A percentile compares a stretch with the other conserved stretches of the same genome.
Evolutionary conservation across 805 yeast genomes (phyloP).

Genomic region (Barnettozyma wickerhamii): DNA sequence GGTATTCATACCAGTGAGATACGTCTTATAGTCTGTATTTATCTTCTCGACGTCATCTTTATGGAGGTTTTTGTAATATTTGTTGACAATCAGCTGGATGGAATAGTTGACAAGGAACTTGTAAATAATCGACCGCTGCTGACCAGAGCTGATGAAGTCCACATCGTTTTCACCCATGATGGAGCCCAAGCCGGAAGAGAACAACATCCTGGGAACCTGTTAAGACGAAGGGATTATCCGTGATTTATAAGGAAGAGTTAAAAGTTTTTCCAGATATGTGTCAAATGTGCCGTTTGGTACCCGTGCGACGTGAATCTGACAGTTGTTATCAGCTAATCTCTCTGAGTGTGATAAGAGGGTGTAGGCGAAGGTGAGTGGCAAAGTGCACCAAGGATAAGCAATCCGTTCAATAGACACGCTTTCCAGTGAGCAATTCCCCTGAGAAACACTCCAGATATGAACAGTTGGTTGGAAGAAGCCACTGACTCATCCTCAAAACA

Average conservation of each 20-base stretch:
- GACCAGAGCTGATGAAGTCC: neutral
- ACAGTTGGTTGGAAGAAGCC: neutral
- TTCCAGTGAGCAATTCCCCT: neutral
- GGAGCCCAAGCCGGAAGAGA: neutral
- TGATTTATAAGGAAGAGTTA: neutral
- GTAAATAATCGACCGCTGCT: constrained; percentile 1
- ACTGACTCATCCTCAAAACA: no score
- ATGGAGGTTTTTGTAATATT: constrained; percentile 3
- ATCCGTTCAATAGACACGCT: neutral
- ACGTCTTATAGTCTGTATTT: neutral
- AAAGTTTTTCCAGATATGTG: constrained; percentile 4
- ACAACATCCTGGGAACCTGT: neutral
- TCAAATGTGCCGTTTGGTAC: constrained; percentile 7
- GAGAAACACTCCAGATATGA: neutral
- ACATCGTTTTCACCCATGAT: neutral
- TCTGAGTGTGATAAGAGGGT: no score
- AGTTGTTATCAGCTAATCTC: no score
- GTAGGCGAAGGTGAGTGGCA: no score
- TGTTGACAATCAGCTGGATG: constrained; percentile 1
- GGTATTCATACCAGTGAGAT: neutral
- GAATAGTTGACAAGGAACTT: constrained; percentile 8
- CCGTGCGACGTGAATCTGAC: neutral
- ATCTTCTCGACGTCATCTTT: neutral
- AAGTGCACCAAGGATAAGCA: neutral
- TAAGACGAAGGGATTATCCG: neutral